Conservation (phyloP, 257 asterid genomes). For the Anisodus acutangulus region DNA sequence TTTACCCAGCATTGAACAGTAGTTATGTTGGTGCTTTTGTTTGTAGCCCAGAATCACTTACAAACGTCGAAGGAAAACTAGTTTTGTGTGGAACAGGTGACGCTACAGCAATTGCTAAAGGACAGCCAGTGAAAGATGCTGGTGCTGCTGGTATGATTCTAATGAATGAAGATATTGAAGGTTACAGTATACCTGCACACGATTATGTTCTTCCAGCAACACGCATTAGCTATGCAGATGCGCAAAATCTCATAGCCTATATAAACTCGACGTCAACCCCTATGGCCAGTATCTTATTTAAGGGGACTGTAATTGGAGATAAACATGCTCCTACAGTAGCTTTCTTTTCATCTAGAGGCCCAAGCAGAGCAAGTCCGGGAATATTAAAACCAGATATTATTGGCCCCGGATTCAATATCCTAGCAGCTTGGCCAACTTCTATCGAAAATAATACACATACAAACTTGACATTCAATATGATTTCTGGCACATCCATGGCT, state of each 20-base stretch:
- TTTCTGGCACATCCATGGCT: slow-evolving; percentile 31
- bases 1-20: background rate
- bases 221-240: slow-evolving; percentile 24
- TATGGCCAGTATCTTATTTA: slow-evolving; percentile 29
- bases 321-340: slow-evolving; percentile 26
- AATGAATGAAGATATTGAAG: background rate
- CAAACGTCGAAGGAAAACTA: background rate
- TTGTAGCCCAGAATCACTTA: too few relatives aligned
- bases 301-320: slow-evolving; percentile 21
- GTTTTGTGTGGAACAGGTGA: background rate
- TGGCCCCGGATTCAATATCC: slow-evolving; percentile 28
- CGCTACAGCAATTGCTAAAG: background rate
- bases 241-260: slow-evolving; percentile 21
- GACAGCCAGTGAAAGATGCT: slow-evolving; percentile 15
- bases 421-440: slow-evolving; percentile 25
- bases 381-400: slow-evolving; percentile 23
- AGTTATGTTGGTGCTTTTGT: too few relatives aligned
- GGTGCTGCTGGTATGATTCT: slow-evolving; percentile 26
- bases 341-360: slow-evolving; percentile 29
- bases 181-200: background rate
- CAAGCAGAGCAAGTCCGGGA: background rate
- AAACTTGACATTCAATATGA: slow-evolving; percentile 3
- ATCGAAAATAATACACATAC: background rate
- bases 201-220: slow-evolving; percentile 27
- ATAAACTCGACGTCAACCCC: slow-evolving; percentile 26